Evolutionary conservation across 768 basidiomycete species (phyloP).

Genomic region (Agaricus subrufescens): DNA sequence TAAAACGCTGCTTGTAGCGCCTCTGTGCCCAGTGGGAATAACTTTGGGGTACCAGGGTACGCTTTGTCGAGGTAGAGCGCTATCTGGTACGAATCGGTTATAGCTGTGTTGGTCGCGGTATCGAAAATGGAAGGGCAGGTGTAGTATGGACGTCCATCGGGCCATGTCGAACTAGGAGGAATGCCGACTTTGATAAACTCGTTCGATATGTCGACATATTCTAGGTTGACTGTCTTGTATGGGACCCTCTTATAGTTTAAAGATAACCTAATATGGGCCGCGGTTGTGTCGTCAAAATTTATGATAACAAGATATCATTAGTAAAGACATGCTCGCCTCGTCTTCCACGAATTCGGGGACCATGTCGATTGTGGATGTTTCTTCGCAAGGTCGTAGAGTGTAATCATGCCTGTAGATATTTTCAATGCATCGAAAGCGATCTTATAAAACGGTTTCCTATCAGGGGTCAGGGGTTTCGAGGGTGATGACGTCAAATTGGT

Average conservation of each 20-base stretch:
- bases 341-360: too few relatives aligned
- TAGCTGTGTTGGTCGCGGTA: conserved; percentile 23
- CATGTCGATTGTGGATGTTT: too few relatives aligned
- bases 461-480: too few relatives aligned
- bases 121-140: conserved; percentile 43
- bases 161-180: conserved; percentile 14
- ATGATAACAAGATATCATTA: too few relatives aligned
- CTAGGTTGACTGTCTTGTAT: conserved; percentile 37
- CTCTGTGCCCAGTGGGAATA: conserved; percentile 28
- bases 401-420: background rate
- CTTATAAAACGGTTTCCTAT: too few relatives aligned
- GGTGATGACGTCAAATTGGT: too few relatives aligned
- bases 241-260: conserved; percentile 9
- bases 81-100: conserved; percentile 36
- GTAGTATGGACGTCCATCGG: conserved; percentile 25
- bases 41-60: conserved; percentile 30
- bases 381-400: too few relatives aligned
- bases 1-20: conserved; percentile 27
- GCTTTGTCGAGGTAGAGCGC: conserved; percentile 38
- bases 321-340: too few relatives aligned
- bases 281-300: background rate
- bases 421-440: too few relatives aligned
- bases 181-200: conserved; percentile 22
- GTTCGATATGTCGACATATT: conserved; percentile 33
- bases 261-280: background rate